A percentile compares a stretch with the other conserved stretches of the same genome.
Evolutionary conservation across 106 monocot species (phyloP).

Genomic region (Allium fistulosum): DNA sequence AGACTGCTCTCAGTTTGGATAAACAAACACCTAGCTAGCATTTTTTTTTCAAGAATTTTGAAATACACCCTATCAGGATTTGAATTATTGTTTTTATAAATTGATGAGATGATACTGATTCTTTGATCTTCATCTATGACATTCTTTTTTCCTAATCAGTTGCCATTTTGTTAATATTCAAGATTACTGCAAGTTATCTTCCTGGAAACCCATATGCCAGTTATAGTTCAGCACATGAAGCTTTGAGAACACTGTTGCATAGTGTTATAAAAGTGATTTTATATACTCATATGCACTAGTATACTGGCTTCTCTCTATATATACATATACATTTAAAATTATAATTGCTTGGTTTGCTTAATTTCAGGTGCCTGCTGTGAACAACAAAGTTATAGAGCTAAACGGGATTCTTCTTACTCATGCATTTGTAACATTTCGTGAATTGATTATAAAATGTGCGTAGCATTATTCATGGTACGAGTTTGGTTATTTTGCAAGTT

Average conservation of each 20-base stretch:
- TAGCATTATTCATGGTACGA: constrained; percentile 89
- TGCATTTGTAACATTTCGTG: constrained; percentile 65
- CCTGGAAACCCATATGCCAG: constrained; percentile 56
- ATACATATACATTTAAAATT: not conserved
- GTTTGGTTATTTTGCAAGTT: constrained; percentile 1
- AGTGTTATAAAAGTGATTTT: constrained; percentile 67
- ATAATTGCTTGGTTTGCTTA: not conserved
- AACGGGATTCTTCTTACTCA: constrained; percentile 86
- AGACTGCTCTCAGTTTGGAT: no score
- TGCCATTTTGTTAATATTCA: constrained; percentile 6
- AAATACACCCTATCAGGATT: constrained; percentile 88
- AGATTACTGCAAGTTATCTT: constrained; percentile 76
- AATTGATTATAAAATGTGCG: constrained; percentile 75
- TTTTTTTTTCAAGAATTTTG: constrained; percentile 82
- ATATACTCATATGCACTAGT: not conserved
- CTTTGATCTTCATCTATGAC: no score
- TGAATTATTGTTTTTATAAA: not conserved
- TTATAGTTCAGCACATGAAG: constrained; percentile 79
- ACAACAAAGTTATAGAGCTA: constrained; percentile 55
- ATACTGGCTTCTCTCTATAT: no score
- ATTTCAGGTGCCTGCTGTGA: constrained; percentile 67
- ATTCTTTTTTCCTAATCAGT: no score
- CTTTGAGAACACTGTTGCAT: constrained; percentile 71
- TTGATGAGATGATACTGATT: not conserved
- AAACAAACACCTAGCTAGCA: constrained; percentile 26